Conservation (phyloP, 2,329 filamentous ascomycete genomes). For the Emmonsia crescens region DNA sequence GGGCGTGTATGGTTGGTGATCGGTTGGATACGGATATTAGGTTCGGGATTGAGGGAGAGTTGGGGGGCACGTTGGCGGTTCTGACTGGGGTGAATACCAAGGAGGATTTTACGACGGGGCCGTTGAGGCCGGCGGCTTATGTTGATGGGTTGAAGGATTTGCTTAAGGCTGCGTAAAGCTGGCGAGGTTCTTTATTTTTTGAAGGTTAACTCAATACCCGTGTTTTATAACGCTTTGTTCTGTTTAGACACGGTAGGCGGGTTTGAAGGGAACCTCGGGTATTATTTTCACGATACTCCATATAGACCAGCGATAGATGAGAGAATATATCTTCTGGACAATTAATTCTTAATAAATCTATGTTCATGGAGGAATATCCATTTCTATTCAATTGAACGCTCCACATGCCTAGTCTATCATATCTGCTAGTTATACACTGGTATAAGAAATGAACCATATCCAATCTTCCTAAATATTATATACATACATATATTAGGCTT, state of each 20-base stretch:
- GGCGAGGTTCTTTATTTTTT: neutral
- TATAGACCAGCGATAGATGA: constrained; percentile 1
- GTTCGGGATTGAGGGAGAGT: constrained; percentile 80
- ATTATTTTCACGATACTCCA: neutral
- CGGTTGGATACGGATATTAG: constrained; percentile 89
- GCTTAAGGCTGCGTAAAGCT: constrained; percentile 17
- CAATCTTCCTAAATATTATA: neutral
- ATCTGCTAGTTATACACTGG: neutral
- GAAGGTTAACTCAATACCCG: neutral
- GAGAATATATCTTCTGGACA: neutral
- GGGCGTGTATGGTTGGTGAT: constrained; percentile 93
- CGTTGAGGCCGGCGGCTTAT: constrained; percentile 68
- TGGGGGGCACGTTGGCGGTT: constrained; percentile 85
- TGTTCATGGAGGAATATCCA: too few species aligned
- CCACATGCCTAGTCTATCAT: neutral
- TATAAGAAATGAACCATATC: neutral
- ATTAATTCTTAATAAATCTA: neutral
- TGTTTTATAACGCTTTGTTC: neutral
- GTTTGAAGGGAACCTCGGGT: neutral
- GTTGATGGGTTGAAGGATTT: constrained; percentile 78
- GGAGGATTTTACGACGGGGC: constrained; percentile 69
- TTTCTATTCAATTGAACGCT: neutral
- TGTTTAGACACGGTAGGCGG: neutral
- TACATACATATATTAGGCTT: neutral
- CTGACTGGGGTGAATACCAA: constrained; percentile 76